Base-by-base conservation (phyloP, 345 rosid genomes). In the Pistacia integerrima region DNA sequence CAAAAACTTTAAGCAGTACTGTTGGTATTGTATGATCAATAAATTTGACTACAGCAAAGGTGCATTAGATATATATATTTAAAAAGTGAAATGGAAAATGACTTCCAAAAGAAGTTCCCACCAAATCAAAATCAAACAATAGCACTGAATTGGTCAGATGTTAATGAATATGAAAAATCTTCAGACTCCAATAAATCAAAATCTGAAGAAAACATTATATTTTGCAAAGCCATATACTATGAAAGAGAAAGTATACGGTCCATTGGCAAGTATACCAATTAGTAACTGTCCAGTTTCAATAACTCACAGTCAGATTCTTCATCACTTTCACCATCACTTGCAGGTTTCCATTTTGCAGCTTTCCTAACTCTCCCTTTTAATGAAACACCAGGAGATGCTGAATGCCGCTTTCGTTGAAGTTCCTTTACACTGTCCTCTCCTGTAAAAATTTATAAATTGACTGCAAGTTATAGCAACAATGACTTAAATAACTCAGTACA, bases 341-440 rank as follows among this genome's bases (percentile, higher is more conserved):
- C 86, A 70, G 98, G 97, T 76, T 90, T 88, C 97, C 94, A 86
- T 77, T 86, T 93, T 56, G 99, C 94, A 85, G 78, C 87, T 90
- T 96, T 96, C 86, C 99, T 88, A 28, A 96, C 94, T 81, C 99
- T 92, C 78, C 99, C 98, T 79, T 89, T 93, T 10, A 89, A 59
- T 70, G 99, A 96, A 75, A 93, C 94, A 79, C 91, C 97, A 61
- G 98, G 93, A 41, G 92, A 82, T 44, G 97, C 97, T 33, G 93
- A 92, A 82, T 90, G 98, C 87, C 99, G 86, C 90, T 96, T 96
- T 78, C 94, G 88, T 67, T 90, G 94, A 79, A 93, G 97, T 87
- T 89, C 98, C 83, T 85, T 91, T 46, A 88, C 91, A 74, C 88
- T 89, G 73, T 92, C 98, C 84, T 93, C 99, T 81, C 90, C 99